Percentiles rank a stretch among this genome's conserved stretches.
Evolutionary conservation across 768 basidiomycete genomes (phyloP).

Genomic region (Mycena galericulata): DNA sequence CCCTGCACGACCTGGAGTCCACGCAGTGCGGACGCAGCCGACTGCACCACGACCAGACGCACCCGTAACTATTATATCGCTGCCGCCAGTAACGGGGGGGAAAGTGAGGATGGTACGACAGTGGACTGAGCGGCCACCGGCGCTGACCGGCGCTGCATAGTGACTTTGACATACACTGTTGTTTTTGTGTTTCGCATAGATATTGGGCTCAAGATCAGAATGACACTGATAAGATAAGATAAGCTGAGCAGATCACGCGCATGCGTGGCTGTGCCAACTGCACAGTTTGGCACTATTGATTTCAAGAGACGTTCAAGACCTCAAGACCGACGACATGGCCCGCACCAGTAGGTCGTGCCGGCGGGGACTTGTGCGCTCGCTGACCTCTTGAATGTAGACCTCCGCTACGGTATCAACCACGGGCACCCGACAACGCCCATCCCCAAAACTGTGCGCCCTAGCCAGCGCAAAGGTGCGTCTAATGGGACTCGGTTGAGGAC

Average conservation of each 20-base stretch:
- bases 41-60: conserved; percentile 61
- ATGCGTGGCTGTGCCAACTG: conserved; percentile 28
- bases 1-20: conserved; percentile 31
- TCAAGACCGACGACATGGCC: conserved; percentile 80
- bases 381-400: conserved; percentile 61
- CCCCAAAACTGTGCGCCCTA: conserved; percentile 78
- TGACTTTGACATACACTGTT: conserved; percentile 42
- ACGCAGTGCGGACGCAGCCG: conserved; percentile 63
- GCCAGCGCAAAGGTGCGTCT: conserved; percentile 85
- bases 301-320: conserved; percentile 11
- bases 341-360: conserved; percentile 63
- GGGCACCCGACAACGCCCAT: conserved; percentile 92
- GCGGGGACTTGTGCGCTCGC: not conserved
- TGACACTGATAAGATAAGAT: conserved; percentile 34
- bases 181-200: conserved; percentile 35
- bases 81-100: conserved; percentile 48
- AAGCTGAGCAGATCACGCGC: too few relatives aligned
- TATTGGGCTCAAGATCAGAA: too few relatives aligned
- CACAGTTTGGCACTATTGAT: too few relatives aligned
- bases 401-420: conserved; percentile 87
- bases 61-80: conserved; percentile 42
- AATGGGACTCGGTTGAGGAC: not conserved
- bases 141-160: conserved; percentile 54
- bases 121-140: conserved; percentile 53
- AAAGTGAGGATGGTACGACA: conserved; percentile 67